Conservation (phyloP, 2,329 filamentous ascomycete species). For the Fusarium transvaalense region DNA sequence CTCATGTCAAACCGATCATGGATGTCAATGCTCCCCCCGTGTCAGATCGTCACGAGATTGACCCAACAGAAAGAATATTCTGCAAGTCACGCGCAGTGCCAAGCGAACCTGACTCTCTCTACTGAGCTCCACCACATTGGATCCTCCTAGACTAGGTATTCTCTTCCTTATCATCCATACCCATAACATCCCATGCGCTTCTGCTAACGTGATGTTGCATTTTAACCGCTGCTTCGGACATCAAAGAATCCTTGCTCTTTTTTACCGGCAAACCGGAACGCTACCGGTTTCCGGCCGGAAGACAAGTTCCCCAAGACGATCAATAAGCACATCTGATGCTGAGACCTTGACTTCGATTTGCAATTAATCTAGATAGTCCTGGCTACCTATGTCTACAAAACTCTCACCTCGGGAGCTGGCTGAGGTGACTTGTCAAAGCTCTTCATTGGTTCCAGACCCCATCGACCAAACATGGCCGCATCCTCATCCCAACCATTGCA, state of each 20-base stretch:
- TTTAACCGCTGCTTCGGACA: constrained; percentile 25
- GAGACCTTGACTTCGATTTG: neutral
- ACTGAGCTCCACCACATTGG: constrained; percentile 19
- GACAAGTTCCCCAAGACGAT: constrained; percentile 1
- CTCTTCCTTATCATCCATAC: constrained; percentile 22
- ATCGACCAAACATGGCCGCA: constrained; percentile 82
- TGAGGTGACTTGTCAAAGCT: constrained; percentile 57
- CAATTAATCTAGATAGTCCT: neutral
- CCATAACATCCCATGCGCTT: constrained; percentile 16
- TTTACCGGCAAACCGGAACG: constrained; percentile 23
- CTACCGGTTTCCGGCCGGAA: constrained; percentile 28
- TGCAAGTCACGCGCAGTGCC: constrained; percentile 30
- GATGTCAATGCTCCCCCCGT: constrained; percentile 3
- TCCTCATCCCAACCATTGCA: constrained; percentile 94
- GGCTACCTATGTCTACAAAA: constrained; percentile 32
- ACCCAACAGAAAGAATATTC: neutral
- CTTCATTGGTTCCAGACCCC: constrained; percentile 85
- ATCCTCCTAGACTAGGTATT: neutral
- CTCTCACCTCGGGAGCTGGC: constrained; percentile 44
- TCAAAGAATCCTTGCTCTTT: constrained; percentile 6
- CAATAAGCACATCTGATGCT: constrained; percentile 2
- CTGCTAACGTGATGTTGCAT: constrained; percentile 25
- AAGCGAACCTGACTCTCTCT: constrained; percentile 3
- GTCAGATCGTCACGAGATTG: constrained; percentile 29
- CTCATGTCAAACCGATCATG: neutral